Evolutionary conservation across 2,329 filamentous ascomycete species (phyloP).

Genomic region (Paracoccidioides lutzii): DNA sequence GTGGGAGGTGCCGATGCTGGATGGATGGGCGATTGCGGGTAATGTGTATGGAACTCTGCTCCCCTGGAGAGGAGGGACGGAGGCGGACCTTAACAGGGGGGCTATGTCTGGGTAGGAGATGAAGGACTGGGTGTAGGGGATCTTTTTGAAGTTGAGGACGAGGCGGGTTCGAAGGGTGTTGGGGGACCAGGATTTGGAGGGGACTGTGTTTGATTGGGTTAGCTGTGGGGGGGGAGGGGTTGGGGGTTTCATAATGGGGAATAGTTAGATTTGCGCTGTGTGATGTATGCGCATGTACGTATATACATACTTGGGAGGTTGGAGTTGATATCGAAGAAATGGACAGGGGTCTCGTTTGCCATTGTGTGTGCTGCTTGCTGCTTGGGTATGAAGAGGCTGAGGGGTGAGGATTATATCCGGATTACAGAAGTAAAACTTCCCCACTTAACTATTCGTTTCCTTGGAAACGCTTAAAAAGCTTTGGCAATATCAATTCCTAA

Average conservation of each 20-base stretch:
- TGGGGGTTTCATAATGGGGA: neutral
- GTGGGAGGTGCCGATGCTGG: conserved; percentile 11
- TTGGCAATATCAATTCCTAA: too few relatives aligned
- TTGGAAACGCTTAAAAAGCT: too few relatives aligned
- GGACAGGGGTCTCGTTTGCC: conserved; percentile 1
- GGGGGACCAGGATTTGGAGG: conserved; percentile 18
- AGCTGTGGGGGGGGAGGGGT: neutral
- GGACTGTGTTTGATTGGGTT: neutral
- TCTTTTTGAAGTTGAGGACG: conserved; percentile 30
- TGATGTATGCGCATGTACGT: too few relatives aligned
- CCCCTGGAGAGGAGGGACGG: conserved; percentile 6
- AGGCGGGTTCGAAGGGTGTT: conserved; percentile 29
- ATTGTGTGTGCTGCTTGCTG: neutral
- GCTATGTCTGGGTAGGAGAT: conserved; percentile 31
- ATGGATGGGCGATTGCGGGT: conserved; percentile 27
- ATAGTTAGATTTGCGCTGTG: neutral
- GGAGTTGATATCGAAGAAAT: conserved; percentile 11
- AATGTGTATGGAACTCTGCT: conserved; percentile 22
- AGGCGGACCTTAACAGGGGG: conserved; percentile 20
- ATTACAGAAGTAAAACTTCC: too few relatives aligned
- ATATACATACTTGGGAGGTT: conserved; percentile 2
- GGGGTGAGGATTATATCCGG: too few relatives aligned
- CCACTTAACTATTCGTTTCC: too few relatives aligned
- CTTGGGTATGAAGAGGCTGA: too few relatives aligned
- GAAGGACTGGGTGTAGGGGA: conserved; percentile 29